Evolutionary conservation across 148 eudicot genomes (phyloP).

Genomic region (Nepenthes mirabilis): DNA sequence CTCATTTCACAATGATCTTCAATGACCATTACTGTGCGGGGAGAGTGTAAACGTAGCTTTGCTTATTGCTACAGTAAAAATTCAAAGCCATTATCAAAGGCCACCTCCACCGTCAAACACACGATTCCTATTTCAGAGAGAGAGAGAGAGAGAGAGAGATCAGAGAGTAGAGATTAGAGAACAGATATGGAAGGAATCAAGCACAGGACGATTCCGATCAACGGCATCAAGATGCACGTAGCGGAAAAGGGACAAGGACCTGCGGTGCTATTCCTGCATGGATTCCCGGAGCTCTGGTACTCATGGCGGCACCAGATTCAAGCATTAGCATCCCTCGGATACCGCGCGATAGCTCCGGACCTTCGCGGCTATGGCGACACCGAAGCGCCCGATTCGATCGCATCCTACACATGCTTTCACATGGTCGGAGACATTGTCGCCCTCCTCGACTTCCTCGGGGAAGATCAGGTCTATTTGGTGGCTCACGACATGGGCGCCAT

Average conservation of each 20-base stretch:
- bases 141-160: no score
- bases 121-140: no score
- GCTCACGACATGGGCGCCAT: constrained; percentile 79
- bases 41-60: no score
- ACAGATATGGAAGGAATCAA: constrained; percentile 29
- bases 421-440: constrained; percentile 57
- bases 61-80: no score
- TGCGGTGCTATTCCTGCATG: constrained; percentile 33
- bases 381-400: constrained; percentile 24
- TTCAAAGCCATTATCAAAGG: no score
- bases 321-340: constrained; percentile 33
- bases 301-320: constrained; percentile 47
- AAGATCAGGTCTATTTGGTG: constrained; percentile 35
- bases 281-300: constrained; percentile 67
- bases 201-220: constrained; percentile 26
- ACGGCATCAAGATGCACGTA: constrained; percentile 38
- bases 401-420: constrained; percentile 41
- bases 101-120: no score
- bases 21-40: no score
- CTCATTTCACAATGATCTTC: no score
- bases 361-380: constrained; percentile 60
- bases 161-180: no score
- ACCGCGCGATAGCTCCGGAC: constrained; percentile 52
- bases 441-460: constrained; percentile 33
- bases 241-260: constrained; percentile 45